These are phyloP conservation scores for Blastomyces gilchristii DNA, from an alignment of 2,329 filamentous ascomycete genomes.

Conservation along the genomic window DNA sequence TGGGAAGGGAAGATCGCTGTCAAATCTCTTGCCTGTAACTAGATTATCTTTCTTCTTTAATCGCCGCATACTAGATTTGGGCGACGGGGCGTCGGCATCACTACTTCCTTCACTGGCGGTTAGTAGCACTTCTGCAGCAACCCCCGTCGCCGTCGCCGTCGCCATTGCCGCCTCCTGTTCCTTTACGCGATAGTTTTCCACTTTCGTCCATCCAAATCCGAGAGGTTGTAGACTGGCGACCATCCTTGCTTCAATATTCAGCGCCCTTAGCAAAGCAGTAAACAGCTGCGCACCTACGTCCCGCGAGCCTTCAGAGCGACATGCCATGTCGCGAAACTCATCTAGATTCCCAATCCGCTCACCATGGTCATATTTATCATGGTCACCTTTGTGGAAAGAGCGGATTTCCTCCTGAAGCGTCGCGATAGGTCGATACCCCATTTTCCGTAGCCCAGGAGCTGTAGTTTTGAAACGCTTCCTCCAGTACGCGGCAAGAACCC, in stretches of 20 bases:
- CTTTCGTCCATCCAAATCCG: conserved; percentile 83
- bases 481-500: conserved; percentile 75
- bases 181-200: conserved; percentile 59
- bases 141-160: conserved; percentile 12
- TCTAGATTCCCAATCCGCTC: conserved; percentile 60
- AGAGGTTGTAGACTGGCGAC: conserved; percentile 75
- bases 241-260: conserved; percentile 74
- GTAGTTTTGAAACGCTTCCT: conserved; percentile 69
- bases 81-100: neutral
- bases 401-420: conserved; percentile 63
- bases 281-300: conserved; percentile 87
- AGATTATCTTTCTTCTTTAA: conserved; percentile 4
- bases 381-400: conserved; percentile 53
- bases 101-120: neutral
- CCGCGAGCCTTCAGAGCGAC: conserved; percentile 64
- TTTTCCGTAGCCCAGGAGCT: conserved; percentile 72
- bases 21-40: conserved; percentile 42
- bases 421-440: conserved; percentile 73
- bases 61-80: neutral
- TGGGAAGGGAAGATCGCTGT: conserved; percentile 69
- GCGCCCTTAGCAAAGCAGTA: conserved; percentile 66
- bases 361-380: conserved; percentile 58
- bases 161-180: conserved; percentile 17
- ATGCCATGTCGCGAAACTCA: conserved; percentile 59
- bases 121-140: conserved; percentile 18